A percentile compares a stretch with the other conserved stretches of the same genome.
Evolutionary conservation across 1,284 basidiomycete genomes (phyloP).

Genomic region (Pisolithus thermaeus): DNA sequence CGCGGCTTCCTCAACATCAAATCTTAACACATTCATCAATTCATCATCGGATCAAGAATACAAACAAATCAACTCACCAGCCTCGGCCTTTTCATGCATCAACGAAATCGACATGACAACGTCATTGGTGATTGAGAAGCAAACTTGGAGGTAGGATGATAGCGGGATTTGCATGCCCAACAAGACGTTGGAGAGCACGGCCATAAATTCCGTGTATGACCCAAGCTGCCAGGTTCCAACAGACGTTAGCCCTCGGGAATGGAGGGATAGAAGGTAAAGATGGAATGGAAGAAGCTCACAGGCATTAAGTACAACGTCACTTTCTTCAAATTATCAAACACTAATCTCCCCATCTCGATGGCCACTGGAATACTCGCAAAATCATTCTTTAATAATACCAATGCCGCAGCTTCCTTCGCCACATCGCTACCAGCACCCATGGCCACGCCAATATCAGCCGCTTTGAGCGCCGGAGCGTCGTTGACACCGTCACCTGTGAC

Average conservation of each 20-base stretch:
- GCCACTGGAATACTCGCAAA: conserved; percentile 35
- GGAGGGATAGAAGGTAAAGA: conserved; percentile 3
- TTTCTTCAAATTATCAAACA: conserved; percentile 55
- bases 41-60: neutral
- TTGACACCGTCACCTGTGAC: conserved; percentile 57
- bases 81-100: conserved; percentile 35
- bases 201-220: conserved; percentile 34
- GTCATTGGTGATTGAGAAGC: conserved; percentile 36
- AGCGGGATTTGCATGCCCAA: conserved; percentile 37
- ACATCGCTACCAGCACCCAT: conserved; percentile 87
- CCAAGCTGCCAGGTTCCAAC: conserved; percentile 16
- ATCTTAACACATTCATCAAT: conserved; percentile 18
- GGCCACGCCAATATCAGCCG: conserved; percentile 81
- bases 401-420: conserved; percentile 52
- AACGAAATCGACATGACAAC: conserved; percentile 34
- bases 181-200: conserved; percentile 31
- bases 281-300: conserved; percentile 28
- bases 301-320: conserved; percentile 38
- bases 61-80: conserved; percentile 11
- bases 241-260: no score
- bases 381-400: conserved; percentile 31
- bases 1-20: conserved; percentile 59
- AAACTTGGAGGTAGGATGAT: conserved; percentile 40
- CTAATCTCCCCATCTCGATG: conserved; percentile 45
- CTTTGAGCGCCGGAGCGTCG: conserved; percentile 60